These are phyloP conservation scores for Ceratobasidium sp. DNA, from an alignment of 1,284 basidiomycete species.

Conservation along the genomic window DNA sequence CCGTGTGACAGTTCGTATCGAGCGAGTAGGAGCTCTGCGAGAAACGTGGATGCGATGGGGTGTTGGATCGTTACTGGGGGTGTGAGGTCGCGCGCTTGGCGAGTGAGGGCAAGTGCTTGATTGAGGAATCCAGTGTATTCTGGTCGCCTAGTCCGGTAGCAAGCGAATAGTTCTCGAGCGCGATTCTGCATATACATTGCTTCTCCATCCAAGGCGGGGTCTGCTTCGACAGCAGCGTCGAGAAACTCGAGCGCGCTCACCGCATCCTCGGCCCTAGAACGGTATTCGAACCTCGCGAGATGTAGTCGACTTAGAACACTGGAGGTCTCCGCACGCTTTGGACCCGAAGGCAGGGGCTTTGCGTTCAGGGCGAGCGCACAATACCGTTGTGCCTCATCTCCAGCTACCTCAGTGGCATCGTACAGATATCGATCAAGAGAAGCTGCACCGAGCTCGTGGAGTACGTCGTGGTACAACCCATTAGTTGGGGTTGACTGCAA, in stretches of 20 bases:
- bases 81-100: too few species aligned
- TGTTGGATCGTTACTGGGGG: background rate
- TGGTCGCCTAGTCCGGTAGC: conserved; percentile 8
- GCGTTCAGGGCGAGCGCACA: too few species aligned
- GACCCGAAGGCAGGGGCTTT: background rate
- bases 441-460: conserved; percentile 11
- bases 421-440: conserved; percentile 18
- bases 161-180: conserved; percentile 13
- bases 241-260: background rate
- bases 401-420: background rate
- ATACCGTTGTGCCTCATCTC: background rate
- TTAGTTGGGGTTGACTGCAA: too few species aligned
- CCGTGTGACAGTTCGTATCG: conserved; percentile 8
- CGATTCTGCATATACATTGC: conserved; percentile 1
- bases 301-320: conserved; percentile 2
- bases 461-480: background rate
- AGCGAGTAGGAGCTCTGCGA: conserved; percentile 25
- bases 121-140: background rate
- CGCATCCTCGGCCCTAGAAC: background rate
- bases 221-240: background rate
- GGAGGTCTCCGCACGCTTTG: background rate
- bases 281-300: conserved; percentile 21
- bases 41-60: conserved; percentile 10
- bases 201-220: background rate
- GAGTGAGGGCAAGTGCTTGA: background rate